These are phyloP conservation scores for Marasmius sp. DNA, from an alignment of 1,284 basidiomycete species.

Conservation along the genomic window DNA sequence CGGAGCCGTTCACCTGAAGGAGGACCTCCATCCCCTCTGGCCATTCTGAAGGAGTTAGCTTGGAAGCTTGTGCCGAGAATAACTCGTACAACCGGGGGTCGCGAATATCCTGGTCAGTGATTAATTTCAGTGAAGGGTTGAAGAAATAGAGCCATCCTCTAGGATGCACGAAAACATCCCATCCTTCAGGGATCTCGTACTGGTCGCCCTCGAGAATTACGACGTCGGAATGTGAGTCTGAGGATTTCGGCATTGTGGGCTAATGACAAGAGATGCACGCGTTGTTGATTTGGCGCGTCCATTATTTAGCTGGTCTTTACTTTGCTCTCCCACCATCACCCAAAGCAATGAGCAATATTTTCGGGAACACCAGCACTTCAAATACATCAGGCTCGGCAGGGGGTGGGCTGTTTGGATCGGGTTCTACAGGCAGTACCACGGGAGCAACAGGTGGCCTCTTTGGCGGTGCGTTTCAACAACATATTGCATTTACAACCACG, in stretches of 20 bases:
- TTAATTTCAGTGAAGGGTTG: constrained; percentile 34
- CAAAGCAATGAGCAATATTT: not conserved
- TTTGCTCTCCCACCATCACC: not conserved
- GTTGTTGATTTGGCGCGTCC: not conserved
- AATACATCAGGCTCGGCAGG: constrained; percentile 11
- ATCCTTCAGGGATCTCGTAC: constrained; percentile 20
- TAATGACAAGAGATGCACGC: not conserved
- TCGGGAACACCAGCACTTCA: not conserved
- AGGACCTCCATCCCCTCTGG: constrained; percentile 41
- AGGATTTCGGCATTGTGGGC: not conserved
- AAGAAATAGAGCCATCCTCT: constrained; percentile 53
- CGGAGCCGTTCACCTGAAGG: constrained; percentile 25
- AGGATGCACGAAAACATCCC: constrained; percentile 34
- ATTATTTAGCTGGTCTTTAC: not conserved
- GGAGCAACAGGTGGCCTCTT: no score
- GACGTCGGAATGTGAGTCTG: not conserved
- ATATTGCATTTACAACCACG: no score
- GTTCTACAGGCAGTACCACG: not conserved
- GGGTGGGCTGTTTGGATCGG: constrained; percentile 17
- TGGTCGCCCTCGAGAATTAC: not conserved
- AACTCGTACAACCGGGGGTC: constrained; percentile 27
- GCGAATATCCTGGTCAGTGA: constrained; percentile 50
- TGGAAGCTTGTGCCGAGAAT: constrained; percentile 23
- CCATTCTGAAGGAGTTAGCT: constrained; percentile 19
- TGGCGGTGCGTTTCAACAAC: no score